Conservation (phyloP, 495 filamentous ascomycete genomes). For the Hypoxylon crocopeplum region DNA sequence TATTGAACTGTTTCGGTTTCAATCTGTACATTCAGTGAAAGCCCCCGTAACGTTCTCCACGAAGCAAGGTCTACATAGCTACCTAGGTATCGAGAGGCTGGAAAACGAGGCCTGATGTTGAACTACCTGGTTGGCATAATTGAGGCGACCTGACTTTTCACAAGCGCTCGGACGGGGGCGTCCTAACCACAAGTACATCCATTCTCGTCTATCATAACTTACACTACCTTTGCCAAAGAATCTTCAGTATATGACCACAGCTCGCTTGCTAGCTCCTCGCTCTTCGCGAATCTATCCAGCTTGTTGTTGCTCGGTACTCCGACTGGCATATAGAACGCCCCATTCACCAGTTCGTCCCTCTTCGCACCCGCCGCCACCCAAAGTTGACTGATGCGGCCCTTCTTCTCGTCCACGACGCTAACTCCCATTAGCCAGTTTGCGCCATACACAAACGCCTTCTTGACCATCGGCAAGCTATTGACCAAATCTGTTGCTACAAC, state of each 20-base stretch:
- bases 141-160: too few species aligned
- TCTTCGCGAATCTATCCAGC: slow-evolving; percentile 38
- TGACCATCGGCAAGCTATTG: slow-evolving; percentile 38
- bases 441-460: slow-evolving; percentile 38
- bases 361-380: slow-evolving; percentile 60
- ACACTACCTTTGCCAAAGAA: slow-evolving; percentile 46
- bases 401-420: slow-evolving; percentile 41
- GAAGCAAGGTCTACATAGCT: too few species aligned
- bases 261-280: slow-evolving; percentile 57
- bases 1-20: too few species aligned
- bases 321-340: slow-evolving; percentile 65
- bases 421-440: slow-evolving; percentile 25
- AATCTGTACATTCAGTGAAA: too few species aligned
- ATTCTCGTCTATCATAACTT: neutral
- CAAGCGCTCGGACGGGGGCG: too few species aligned
- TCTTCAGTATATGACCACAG: slow-evolving; percentile 69
- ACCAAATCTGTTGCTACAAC: slow-evolving; percentile 63
- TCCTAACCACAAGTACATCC: too few species aligned
- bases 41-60: neutral
- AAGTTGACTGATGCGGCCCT: slow-evolving; percentile 65
- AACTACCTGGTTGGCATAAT: too few species aligned
- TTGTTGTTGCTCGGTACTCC: slow-evolving; percentile 48
- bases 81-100: too few species aligned
- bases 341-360: slow-evolving; percentile 36
- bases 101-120: too few species aligned